Percentiles rank a stretch among this genome's conserved stretches.
These are phyloP conservation scores for Fusarium papillatum DNA, from an alignment of 2,329 filamentous ascomycete species.

Conservation along the genomic window DNA sequence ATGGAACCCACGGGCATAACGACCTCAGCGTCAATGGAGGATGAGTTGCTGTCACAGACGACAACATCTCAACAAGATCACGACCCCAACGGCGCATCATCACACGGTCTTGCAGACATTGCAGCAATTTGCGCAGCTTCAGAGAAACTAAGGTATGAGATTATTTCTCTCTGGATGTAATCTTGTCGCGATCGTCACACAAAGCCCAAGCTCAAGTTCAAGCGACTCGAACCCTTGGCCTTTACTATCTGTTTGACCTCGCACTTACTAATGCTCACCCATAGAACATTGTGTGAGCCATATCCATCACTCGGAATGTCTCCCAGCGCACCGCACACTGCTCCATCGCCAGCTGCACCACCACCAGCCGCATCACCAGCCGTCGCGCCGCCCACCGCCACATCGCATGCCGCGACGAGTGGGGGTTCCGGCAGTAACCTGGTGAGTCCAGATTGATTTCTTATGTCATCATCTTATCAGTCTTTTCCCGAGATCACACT, in stretches of 20 bases:
- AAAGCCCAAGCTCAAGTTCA: background rate
- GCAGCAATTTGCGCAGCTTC: background rate
- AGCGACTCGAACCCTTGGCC: background rate
- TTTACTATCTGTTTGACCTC: slow-evolving; percentile 12
- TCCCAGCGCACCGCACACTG: slow-evolving; percentile 54
- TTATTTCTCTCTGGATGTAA: background rate
- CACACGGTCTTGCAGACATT: slow-evolving; percentile 41
- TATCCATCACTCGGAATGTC: slow-evolving; percentile 43
- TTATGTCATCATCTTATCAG: slow-evolving; percentile 27
- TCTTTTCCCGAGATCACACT: slow-evolving; percentile 8
- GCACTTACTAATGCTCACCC: slow-evolving; percentile 30
- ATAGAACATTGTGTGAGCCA: slow-evolving; percentile 33
- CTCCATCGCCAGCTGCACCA: slow-evolving; percentile 18
- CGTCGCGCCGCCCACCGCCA: slow-evolving; percentile 1
- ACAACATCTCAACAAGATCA: slow-evolving; percentile 64
- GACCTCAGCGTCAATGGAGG: slow-evolving; percentile 58
- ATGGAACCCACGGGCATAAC: background rate
- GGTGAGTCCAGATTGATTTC: slow-evolving; percentile 49
- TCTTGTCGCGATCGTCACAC: background rate
- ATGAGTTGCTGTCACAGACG: slow-evolving; percentile 58
- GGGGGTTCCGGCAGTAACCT: slow-evolving; percentile 55
- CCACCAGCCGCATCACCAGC: background rate
- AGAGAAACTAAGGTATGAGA: slow-evolving; percentile 58
- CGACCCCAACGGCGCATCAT: slow-evolving; percentile 60
- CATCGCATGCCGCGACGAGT: slow-evolving; percentile 56